These are phyloP conservation scores for Thielaviopsis cerberus DNA, from an alignment of 2,329 filamentous ascomycete species.

Conservation along the genomic window DNA sequence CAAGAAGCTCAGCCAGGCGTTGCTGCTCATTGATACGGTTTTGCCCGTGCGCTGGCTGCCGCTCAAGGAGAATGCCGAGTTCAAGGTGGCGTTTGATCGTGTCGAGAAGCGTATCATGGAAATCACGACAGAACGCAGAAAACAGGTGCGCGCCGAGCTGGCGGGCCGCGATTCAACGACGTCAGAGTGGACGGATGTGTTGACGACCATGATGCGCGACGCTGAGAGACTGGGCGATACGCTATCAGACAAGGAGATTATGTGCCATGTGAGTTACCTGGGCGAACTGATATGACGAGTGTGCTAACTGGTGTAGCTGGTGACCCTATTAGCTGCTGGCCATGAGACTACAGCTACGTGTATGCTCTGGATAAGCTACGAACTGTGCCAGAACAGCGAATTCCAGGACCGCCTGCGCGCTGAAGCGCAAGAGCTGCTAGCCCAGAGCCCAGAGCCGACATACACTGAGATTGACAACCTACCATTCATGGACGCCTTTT, in stretches of 20 bases:
- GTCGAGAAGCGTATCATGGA: conserved; percentile 16
- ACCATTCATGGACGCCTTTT: conserved; percentile 24
- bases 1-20: conserved; percentile 13
- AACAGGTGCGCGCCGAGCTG: conserved; percentile 8
- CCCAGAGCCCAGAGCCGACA: conserved; percentile 5
- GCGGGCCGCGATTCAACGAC: conserved; percentile 4
- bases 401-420: conserved; percentile 22
- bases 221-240: conserved; percentile 14
- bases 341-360: conserved; percentile 27
- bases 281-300: not conserved
- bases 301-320: conserved; percentile 21
- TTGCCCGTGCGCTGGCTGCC: conserved; percentile 22
- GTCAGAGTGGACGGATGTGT: conserved; percentile 15
- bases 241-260: conserved; percentile 16
- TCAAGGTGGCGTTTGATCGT: conserved; percentile 18
- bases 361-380: conserved; percentile 24
- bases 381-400: conserved; percentile 20
- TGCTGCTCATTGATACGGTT: conserved; percentile 18
- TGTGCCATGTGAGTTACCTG: conserved; percentile 9
- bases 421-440: conserved; percentile 19
- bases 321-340: conserved; percentile 27
- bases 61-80: conserved; percentile 20
- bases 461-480: conserved; percentile 18
- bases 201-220: conserved; percentile 20
- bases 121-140: conserved; percentile 11